Percentiles rank a stretch among this genome's conserved stretches.
These are phyloP conservation scores for Zalaria obscura DNA, from an alignment of 2,329 filamentous ascomycete species.

Conservation along the genomic window DNA sequence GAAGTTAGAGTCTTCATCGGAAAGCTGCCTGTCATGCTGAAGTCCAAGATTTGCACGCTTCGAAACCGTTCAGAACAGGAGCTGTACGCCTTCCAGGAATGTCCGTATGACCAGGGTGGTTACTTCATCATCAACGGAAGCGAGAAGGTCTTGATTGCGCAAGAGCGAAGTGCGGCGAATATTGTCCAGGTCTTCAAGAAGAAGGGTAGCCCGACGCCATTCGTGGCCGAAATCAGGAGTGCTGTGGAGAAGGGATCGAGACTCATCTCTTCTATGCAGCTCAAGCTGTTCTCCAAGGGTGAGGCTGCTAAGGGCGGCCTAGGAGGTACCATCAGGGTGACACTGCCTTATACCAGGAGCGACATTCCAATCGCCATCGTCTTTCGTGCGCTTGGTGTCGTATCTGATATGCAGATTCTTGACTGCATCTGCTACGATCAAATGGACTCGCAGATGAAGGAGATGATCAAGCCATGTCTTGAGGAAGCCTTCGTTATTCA, in stretches of 20 bases:
- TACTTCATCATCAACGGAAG: constrained; percentile 99
- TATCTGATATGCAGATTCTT: constrained; percentile 94
- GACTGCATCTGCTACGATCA: constrained; percentile 96
- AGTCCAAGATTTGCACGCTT: constrained; percentile 88
- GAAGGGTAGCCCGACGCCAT: constrained; percentile 84
- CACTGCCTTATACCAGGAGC: constrained; percentile 82
- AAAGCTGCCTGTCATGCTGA: constrained; percentile 94
- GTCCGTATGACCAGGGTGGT: constrained; percentile 93
- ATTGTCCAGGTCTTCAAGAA: constrained; percentile 99
- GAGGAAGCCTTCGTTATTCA: constrained; percentile 96
- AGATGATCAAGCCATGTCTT: constrained; percentile 93
- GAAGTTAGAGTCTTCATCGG: constrained; percentile 77
- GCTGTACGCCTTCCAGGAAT: constrained; percentile 86
- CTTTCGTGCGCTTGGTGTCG: constrained; percentile 87
- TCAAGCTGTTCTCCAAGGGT: constrained; percentile 81
- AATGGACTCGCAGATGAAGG: constrained; percentile 90
- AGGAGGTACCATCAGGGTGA: constrained; percentile 78
- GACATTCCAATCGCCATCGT: constrained; percentile 92
- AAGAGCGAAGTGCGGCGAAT: constrained; percentile 93
- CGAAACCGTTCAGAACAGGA: constrained; percentile 72
- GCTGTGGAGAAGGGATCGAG: constrained; percentile 92
- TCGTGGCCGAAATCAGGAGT: constrained; percentile 90
- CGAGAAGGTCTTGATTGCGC: constrained; percentile 95
- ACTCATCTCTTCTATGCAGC: constrained; percentile 79
- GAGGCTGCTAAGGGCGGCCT: constrained; percentile 66